Percentiles rank a stretch among this genome's conserved stretches.
Conservation (phyloP, 2,329 filamentous ascomycete species). For the Chaetomium globosum region DNA sequence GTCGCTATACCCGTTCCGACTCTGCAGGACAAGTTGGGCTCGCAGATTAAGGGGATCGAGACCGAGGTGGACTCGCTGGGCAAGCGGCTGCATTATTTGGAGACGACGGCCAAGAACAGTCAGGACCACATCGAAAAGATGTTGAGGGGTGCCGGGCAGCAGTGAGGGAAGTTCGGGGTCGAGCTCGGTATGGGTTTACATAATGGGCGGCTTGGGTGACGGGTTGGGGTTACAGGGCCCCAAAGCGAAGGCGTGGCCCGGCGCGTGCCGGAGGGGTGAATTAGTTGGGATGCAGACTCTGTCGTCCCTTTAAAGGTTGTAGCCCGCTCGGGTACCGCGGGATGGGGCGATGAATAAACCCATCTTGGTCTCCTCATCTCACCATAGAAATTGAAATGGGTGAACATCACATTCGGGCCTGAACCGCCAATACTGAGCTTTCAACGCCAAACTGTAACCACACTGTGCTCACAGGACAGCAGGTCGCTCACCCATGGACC, state of each 20-base stretch:
- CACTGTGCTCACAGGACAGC: not conserved
- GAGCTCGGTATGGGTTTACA: not conserved
- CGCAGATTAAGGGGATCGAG: slow-evolving; percentile 74
- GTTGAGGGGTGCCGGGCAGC: slow-evolving; percentile 56
- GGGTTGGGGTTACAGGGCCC: slow-evolving; percentile 8
- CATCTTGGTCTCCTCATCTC: not conserved
- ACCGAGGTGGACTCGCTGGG: slow-evolving; percentile 77
- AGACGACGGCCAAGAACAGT: slow-evolving; percentile 95
- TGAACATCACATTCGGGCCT: not conserved
- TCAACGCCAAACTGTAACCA: not conserved
- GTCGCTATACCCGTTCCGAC: slow-evolving; percentile 72
- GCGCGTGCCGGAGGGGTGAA: not conserved
- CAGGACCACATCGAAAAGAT: slow-evolving; percentile 89
- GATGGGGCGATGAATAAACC: not conserved
- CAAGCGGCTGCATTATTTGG: slow-evolving; percentile 89
- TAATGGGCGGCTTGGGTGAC: not conserved
- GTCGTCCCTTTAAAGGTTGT: not conserved
- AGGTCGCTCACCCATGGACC: not conserved
- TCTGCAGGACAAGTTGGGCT: slow-evolving; percentile 74
- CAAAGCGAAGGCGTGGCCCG: slow-evolving; percentile 1
- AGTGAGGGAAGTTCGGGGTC: slow-evolving; percentile 21
- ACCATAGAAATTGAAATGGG: not conserved
- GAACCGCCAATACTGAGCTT: not conserved
- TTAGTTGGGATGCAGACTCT: not conserved
- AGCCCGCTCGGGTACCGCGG: slow-evolving; percentile 1